Evolutionary conservation across 1,284 basidiomycete genomes (phyloP), one percentile per base, ranked within the genome.

Genomic region (Moesziomyces sp.): DNA sequence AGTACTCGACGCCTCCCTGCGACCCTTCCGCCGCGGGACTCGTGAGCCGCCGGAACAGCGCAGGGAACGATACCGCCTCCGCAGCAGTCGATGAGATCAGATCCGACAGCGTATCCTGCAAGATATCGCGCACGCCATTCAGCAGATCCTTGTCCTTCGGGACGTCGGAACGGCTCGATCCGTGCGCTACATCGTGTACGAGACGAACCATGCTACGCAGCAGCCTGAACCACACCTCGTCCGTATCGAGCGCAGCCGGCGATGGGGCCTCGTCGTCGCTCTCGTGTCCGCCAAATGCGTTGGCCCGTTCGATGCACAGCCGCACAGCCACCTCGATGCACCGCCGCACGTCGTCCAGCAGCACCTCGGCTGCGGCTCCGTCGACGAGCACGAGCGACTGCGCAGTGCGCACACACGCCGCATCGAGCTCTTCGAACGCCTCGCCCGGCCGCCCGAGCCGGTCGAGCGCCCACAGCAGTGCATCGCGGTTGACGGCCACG

Each of bases 191-290:
- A 28, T 70, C 67, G 26, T 96, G 93, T 4, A 94, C 90, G 46
- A 89, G 88, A 58, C 90, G 88, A 56, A 96, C 91, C 77, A 95
- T 90, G 66, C 91, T 90, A 74, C 89, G 90, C 33, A 97, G 87
- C 0, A 97, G 86, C 65, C 89, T 89, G 83, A 93, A 94, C 95
- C 95, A 98, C 75, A 94, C 89, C 75, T 97, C 93, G 80, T 95
- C 93, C 16, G 91, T 86, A 2, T 90, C 87, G 33, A 74, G 44
- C 52, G 33, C 28, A 46, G 7, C 30, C 40, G n/a, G 18, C 16
- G 38, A 10, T 44, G 19, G 7, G 1, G 63, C 59, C 24, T 74
- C 72, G 19, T 70, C 66, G n/a, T 70, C 72, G 47, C 63, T 68
- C 26, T 74, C 67, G n/a, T 65, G 52, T 3, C 30, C 71, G 16